These are phyloP conservation scores for Aspergillus glaucus DNA, from an alignment of 2,329 filamentous ascomycete species.

Conservation along the genomic window DNA sequence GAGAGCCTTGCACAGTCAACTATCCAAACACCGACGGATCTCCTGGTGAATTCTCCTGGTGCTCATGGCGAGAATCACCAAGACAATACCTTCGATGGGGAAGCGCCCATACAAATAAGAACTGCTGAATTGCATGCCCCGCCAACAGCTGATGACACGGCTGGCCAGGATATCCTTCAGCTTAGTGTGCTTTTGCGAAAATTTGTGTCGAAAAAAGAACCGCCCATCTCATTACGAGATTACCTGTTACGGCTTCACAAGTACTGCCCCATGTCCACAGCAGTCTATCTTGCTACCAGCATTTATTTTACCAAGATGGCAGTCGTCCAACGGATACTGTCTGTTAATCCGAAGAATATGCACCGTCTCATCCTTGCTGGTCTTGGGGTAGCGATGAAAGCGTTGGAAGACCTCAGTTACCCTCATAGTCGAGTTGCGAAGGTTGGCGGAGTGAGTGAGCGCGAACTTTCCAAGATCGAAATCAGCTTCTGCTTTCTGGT, in stretches of 20 bases:
- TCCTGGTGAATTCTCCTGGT: conserved; percentile 5
- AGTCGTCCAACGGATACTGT: conserved; percentile 68
- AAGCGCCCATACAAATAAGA: conserved; percentile 16
- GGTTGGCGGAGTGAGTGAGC: conserved; percentile 79
- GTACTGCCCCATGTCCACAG: conserved; percentile 89
- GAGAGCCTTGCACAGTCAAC: conserved; percentile 43
- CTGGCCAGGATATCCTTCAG: conserved; percentile 70
- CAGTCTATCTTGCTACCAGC: conserved; percentile 84
- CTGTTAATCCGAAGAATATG: conserved; percentile 75
- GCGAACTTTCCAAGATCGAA: conserved; percentile 76
- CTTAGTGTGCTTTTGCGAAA: conserved; percentile 81
- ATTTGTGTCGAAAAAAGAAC: conserved; percentile 85
- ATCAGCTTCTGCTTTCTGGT: conserved; percentile 82
- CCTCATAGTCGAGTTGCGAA: conserved; percentile 75
- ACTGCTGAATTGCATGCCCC: conserved; percentile 32
- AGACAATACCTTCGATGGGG: conserved; percentile 19
- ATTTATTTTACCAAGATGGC: conserved; percentile 80
- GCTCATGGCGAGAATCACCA: conserved; percentile 47
- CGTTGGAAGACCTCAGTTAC: conserved; percentile 86
- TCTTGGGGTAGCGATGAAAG: conserved; percentile 84
- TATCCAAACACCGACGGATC: conserved; percentile 54
- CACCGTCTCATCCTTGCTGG: conserved; percentile 81
- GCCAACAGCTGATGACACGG: conserved; percentile 34
- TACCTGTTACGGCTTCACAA: conserved; percentile 82
- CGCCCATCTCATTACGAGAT: conserved; percentile 73